Evolutionary conservation across 495 filamentous ascomycete genomes (phyloP).

Genomic region (Beverwykella pulmonaria): DNA sequence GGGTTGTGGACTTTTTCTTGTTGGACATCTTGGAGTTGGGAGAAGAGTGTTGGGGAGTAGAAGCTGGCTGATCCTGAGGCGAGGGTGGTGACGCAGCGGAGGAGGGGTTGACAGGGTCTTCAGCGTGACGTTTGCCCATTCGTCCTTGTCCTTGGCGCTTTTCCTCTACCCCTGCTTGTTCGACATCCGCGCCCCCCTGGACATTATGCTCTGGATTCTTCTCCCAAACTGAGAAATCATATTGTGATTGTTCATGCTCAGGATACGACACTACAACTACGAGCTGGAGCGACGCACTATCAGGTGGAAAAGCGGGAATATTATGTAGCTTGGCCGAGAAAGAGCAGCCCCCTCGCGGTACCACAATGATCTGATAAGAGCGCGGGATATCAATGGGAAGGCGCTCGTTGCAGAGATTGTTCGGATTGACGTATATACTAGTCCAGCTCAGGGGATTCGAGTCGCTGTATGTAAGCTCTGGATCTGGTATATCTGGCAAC

Average conservation of each 20-base stretch:
- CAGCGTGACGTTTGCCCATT: neutral
- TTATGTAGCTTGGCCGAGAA: constrained; percentile 82
- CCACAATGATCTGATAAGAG: constrained; percentile 76
- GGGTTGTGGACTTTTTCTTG: neutral
- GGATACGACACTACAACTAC: constrained; percentile 76
- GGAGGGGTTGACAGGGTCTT: neutral
- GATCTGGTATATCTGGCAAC: constrained; percentile 67
- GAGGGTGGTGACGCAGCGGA: too few relatives aligned
- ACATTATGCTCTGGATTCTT: neutral
- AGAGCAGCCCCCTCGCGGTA: constrained; percentile 81
- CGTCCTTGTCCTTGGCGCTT: neutral
- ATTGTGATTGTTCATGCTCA: constrained; percentile 48
- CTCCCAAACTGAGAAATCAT: constrained; percentile 8
- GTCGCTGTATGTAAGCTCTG: constrained; percentile 35
- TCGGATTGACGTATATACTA: constrained; percentile 69
- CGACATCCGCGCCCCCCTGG: too few relatives aligned
- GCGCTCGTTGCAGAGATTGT: constrained; percentile 63
- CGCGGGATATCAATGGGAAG: constrained; percentile 63
- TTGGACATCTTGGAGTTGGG: constrained; percentile 15
- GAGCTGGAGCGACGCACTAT: constrained; percentile 64
- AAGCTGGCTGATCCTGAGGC: neutral
- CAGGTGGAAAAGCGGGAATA: constrained; percentile 74
- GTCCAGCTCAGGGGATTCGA: constrained; percentile 64
- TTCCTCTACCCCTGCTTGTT: too few relatives aligned
- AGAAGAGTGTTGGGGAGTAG: neutral